These are phyloP conservation scores for Cymodocea nodosa DNA, from an alignment of 116 monocot genomes.

Conservation along the genomic window DNA sequence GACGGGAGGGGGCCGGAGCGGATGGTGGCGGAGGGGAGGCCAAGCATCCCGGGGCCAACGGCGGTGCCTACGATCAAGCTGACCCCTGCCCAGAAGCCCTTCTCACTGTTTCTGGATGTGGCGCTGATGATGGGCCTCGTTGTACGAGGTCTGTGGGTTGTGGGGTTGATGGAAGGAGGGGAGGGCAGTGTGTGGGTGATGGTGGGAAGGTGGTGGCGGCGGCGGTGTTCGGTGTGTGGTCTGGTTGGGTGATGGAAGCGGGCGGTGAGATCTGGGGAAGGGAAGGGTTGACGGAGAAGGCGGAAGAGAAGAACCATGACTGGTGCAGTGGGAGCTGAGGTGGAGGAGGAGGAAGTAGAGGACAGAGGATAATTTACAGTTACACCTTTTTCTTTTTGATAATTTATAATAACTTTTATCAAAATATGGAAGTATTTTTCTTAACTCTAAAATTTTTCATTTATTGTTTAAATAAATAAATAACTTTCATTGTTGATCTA, in stretches of 20 bases:
- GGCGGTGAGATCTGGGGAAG: not conserved
- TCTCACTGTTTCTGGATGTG: not conserved
- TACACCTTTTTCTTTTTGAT: too few relatives aligned
- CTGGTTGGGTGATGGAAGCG: not conserved
- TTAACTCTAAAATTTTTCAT: too few relatives aligned
- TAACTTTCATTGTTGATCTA: too few relatives aligned
- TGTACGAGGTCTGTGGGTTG: not conserved
- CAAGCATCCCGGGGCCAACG: constrained; percentile 76
- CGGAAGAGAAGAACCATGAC: too few relatives aligned
- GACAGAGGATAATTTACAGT: too few relatives aligned
- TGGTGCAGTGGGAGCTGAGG: too few relatives aligned
- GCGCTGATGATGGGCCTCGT: not conserved
- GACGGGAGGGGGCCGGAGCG: constrained; percentile 50
- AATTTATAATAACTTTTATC: too few relatives aligned
- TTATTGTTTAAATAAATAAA: too few relatives aligned
- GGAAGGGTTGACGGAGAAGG: not conserved
- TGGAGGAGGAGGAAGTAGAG: too few relatives aligned
- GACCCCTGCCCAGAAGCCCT: constrained; percentile 56
- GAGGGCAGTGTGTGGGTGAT: not conserved
- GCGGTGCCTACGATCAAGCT: constrained; percentile 63
- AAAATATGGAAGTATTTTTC: too few relatives aligned
- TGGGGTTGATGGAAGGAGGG: not conserved
- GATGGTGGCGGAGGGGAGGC: constrained; percentile 60
- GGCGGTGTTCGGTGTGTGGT: not conserved
- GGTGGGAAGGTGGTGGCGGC: not conserved